phyloP scores from a whole-genome alignment of 23 red algal genomes.

The Gracilaria domingensis region DNA sequence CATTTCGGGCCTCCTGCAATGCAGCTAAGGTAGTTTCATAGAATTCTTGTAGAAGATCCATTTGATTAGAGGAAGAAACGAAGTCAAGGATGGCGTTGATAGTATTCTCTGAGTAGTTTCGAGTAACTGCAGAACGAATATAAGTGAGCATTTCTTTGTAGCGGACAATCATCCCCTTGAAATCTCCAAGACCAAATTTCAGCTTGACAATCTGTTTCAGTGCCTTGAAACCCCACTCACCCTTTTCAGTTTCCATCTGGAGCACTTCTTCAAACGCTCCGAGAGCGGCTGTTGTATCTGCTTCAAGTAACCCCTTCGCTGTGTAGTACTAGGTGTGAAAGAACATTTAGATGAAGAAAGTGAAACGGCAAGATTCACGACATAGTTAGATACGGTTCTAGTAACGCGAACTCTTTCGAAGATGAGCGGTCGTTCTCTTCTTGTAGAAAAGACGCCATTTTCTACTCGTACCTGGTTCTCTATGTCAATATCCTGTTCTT shows the following conservation, averaged over 20 bases:
- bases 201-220: constrained; percentile 96
- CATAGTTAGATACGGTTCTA: neutral
- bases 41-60: constrained; percentile 86
- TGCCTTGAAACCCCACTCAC: constrained; percentile 99
- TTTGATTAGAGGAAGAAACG: constrained; percentile 82
- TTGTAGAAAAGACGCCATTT: neutral
- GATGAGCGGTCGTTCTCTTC: neutral
- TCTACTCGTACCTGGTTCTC: constrained; percentile 73
- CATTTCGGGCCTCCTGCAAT: constrained; percentile 82
- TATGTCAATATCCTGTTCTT: constrained; percentile 93
- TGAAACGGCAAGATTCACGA: neutral
- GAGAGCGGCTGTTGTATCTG: constrained; percentile 72
- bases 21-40: constrained; percentile 85
- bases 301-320: constrained; percentile 82
- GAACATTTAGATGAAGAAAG: constrained; percentile 8
- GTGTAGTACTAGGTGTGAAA: constrained; percentile 84
- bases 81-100: constrained; percentile 98
- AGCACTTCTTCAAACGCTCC: constrained; percentile 84
- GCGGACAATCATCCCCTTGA: constrained; percentile 70
- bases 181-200: constrained; percentile 77
- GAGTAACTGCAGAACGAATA: constrained; percentile 93
- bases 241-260: constrained; percentile 82
- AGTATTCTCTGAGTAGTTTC: constrained; percentile 92
- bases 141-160: constrained; percentile 95
- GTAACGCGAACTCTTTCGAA: neutral